Evolutionary conservation across 2,329 filamentous ascomycete genomes (phyloP), one percentile per base, ranked within the genome.

Genomic region (Penicillium sp.): DNA sequence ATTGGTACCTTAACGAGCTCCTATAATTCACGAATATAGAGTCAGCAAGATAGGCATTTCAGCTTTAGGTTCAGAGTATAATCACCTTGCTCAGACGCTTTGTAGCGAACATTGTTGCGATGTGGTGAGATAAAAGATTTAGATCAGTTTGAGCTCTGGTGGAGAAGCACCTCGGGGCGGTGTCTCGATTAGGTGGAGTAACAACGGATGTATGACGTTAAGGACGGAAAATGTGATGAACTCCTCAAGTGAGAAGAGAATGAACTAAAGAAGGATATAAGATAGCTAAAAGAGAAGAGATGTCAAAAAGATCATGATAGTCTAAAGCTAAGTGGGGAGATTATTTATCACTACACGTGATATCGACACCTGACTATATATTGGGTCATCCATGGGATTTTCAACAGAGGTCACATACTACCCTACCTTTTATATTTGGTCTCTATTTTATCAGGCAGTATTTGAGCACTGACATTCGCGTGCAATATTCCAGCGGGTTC

Each of bases 1-100:
- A 20, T 53, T 44, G 14, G 50, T 78, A 83, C 81, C 77, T 85
- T 85, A 6, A 73, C 60, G 53, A 85, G 78, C 76, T 85, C 82
- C 79, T 82, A 61, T 44, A 57, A 14, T 50, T 37, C 16, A 44
- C 24, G 14, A 34, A 60, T 26, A 54, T 61, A 72, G 59, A 70
- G 71, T 65, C 47, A 48, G 49, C 18, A 29, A 55, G 40, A 1
- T 14, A 34, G 2, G 2, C 13, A 18, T 31, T 18, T 16, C 13
- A 16, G 16, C 9, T 38, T 43, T 14, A 51, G 24, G 7, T 24
- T 13, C 22, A 31, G 22, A 35, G 34, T 44, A 24, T 20, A n/a
- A 57, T 52, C 70, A 82, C 80, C 68, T 78, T 78, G 63, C 72
- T 69, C 55, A 79, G 58, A 48, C 77, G 74, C 69, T 80, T 81